Evolutionary conservation across 441 rosid species (phyloP).

Genomic region (Brassica balearica): DNA sequence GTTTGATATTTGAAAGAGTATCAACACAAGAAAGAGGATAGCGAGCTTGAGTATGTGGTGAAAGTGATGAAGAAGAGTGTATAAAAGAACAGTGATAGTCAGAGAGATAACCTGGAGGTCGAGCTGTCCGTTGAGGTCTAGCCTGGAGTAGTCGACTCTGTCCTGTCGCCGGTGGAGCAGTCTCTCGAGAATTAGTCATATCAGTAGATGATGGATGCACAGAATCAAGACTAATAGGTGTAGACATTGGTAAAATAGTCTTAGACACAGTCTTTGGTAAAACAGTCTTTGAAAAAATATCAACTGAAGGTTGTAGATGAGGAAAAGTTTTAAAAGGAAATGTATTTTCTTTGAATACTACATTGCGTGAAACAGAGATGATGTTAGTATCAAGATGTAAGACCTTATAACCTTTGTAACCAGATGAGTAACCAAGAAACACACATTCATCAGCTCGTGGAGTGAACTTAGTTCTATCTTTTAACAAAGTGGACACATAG

Average conservation of each 20-base stretch:
- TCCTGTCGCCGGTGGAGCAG: background rate
- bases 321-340: background rate
- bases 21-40: background rate
- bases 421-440: background rate
- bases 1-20: background rate
- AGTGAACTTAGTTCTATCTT: background rate
- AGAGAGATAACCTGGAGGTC: background rate
- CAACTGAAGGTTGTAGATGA: too few relatives aligned
- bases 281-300: too few relatives aligned
- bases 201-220: too few relatives aligned
- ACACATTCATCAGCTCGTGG: background rate
- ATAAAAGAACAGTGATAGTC: background rate
- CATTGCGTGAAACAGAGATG: background rate
- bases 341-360: background rate
- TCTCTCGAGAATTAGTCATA: background rate
- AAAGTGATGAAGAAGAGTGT: background rate
- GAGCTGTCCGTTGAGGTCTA: background rate
- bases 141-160: background rate
- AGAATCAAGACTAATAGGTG: background rate
- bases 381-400: background rate
- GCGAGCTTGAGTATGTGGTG: background rate
- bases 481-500: background rate
- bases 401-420: background rate
- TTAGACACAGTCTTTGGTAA: too few relatives aligned
- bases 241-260: background rate